phyloP scores from a whole-genome alignment of 176 grass and related monocot genomes.

The Melocanna baccifera region DNA sequence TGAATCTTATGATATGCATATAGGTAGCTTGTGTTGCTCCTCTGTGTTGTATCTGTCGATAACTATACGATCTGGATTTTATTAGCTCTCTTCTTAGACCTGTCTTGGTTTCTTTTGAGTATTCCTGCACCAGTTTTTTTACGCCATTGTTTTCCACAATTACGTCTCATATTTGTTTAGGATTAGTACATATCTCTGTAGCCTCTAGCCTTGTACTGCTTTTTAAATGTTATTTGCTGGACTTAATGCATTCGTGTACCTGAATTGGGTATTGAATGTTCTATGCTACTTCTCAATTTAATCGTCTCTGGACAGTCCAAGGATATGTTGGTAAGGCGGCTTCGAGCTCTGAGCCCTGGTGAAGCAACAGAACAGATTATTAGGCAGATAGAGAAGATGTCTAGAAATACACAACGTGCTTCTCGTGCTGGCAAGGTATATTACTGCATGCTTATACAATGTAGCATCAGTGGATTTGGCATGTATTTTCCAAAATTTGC shows the following conservation, averaged over 20 bases:
- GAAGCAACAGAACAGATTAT: constrained; percentile 89
- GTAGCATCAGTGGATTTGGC: not conserved
- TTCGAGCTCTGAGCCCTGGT: constrained; percentile 73
- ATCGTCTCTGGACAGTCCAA: constrained; percentile 54
- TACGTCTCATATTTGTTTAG: not conserved
- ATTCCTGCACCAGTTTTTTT: not conserved
- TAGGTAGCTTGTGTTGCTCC: not conserved
- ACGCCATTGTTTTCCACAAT: constrained; percentile 7
- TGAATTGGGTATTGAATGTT: not conserved
- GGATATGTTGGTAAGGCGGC: constrained; percentile 60
- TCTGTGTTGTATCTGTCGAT: not conserved
- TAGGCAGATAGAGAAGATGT: constrained; percentile 91
- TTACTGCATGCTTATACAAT: constrained; percentile 16
- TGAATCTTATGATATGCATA: not conserved
- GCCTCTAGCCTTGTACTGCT: not conserved
- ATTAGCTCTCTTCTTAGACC: not conserved
- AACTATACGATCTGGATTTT: constrained; percentile 13
- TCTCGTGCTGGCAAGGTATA: constrained; percentile 66
- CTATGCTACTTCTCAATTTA: constrained; percentile 28
- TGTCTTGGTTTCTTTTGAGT: not conserved
- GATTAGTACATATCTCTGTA: constrained; percentile 6
- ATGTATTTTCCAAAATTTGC: not conserved
- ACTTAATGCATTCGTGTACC: not conserved
- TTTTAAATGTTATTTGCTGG: not conserved
- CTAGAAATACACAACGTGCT: constrained; percentile 70